Base-by-base conservation (phyloP, 768 basidiomycete genomes). In the Butyriboletus loyo region DNA sequence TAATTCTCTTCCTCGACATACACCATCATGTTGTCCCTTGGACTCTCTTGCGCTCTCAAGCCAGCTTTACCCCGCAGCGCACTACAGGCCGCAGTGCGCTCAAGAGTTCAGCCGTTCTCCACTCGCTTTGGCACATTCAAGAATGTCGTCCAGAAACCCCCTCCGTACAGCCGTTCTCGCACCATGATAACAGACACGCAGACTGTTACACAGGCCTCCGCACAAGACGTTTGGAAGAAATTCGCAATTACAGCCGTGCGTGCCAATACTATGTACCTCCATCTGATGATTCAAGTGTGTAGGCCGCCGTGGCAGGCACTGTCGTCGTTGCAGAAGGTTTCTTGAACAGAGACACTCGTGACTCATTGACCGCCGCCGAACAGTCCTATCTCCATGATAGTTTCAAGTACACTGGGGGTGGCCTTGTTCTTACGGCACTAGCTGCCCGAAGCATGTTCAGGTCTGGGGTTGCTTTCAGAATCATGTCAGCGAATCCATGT, bases 401-500 rank as follows among this genome's bases (percentile, higher is more conserved):
- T 50, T 93, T 92, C 77, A 84, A 81, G 63, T 94, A 92, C 61
- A 90, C 91, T 7, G 92, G 87, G 11, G 87, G 78, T 42, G 92
- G 92, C 1, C 81, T 95, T 24, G 75, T 75, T 3, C 68, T 92
- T 32, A 92, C 89, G 1, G 91, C 92, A 1, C 65, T 86, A 14
- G 83, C 82, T n/a, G 92, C 92, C 3, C 82, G 88, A n/a, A 72
- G 82, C 43, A 74, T 92, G 72, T 92, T 90, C 71, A 80, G 70
- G 58, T 81, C 81, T 49, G 85, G 89, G 2, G 64, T 80, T 42
- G 81, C 84, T 3, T 83, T 83, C 71, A 79, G 85, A 50, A 74
- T 93, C 49, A 90, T 93, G 90, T 72, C 86, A 0, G 81, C 89
- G 14, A 92, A 92, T 68, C 91, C 91, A 54, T 92, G 89, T 85